Evolutionary conservation across 75 land plant genomes (phyloP).

Genomic region (Ceratopteris richardii): DNA sequence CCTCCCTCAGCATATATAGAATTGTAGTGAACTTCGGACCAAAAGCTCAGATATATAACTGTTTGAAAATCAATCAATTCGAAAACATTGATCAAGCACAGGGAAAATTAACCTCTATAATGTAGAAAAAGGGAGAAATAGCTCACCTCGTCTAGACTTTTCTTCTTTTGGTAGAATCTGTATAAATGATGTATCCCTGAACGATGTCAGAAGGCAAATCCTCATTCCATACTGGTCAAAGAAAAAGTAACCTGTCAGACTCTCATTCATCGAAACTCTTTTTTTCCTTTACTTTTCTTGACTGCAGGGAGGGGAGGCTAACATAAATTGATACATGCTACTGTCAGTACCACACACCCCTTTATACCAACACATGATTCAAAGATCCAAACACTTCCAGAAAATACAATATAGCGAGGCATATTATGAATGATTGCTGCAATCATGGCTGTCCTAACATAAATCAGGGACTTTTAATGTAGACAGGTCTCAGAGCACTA

Average conservation of each 20-base stretch:
- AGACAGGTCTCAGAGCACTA: no score
- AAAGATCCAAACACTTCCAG: no score
- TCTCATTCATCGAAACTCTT: no score
- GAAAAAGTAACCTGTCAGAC: not conserved
- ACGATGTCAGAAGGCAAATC: conserved; percentile 80
- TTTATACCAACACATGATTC: no score
- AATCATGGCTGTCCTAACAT: no score
- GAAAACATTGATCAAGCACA: conserved; percentile 9
- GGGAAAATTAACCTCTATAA: not conserved
- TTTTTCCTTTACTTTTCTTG: no score
- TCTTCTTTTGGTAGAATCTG: conserved; percentile 69
- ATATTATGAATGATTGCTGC: no score
- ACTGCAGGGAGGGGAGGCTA: no score
- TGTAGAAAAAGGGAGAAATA: not conserved
- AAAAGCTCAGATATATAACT: conserved; percentile 78
- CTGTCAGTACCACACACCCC: no score
- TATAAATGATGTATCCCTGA: conserved; percentile 80
- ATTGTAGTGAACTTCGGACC: conserved; percentile 94
- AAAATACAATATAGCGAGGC: no score
- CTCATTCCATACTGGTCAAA: conserved; percentile 77
- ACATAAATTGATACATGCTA: no score
- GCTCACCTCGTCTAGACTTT: conserved; percentile 72
- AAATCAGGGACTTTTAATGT: no score
- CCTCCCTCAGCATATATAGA: conserved; percentile 71
- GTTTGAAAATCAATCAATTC: conserved; percentile 15